Percentiles rank a stretch among this genome's conserved stretches.
phyloP scores from a whole-genome alignment of 805 yeast genomes.

The Hanseniaspora osmophila region DNA sequence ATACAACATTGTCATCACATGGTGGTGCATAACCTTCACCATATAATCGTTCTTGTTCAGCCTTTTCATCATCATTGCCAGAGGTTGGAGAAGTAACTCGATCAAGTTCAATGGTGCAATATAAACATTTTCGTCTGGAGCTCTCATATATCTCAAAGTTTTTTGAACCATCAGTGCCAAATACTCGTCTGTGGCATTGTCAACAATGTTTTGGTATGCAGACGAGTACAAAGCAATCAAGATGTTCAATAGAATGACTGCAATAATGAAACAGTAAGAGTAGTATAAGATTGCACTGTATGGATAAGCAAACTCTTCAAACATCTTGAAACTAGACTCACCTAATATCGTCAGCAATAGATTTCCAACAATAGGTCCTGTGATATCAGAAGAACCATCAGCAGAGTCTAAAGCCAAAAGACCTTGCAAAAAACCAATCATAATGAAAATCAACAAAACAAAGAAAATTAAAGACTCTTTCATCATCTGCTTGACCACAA shows the following conservation, averaged over 20 bases:
- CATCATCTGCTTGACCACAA: constrained; percentile 75
- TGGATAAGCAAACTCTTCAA: constrained; percentile 66
- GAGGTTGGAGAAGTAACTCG: constrained; percentile 42
- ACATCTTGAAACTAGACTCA: constrained; percentile 56
- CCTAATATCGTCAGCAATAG: constrained; percentile 63
- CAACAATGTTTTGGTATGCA: constrained; percentile 69
- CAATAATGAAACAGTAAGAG: constrained; percentile 58
- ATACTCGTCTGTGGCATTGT: constrained; percentile 72
- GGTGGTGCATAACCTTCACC: constrained; percentile 33
- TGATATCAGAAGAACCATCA: constrained; percentile 71
- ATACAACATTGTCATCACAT: constrained; percentile 51
- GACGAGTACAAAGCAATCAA: constrained; percentile 75
- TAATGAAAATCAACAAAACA: constrained; percentile 52
- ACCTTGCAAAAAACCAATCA: constrained; percentile 74
- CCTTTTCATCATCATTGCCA: constrained; percentile 24
- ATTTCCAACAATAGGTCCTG: constrained; percentile 45
- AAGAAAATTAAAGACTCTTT: constrained; percentile 76
- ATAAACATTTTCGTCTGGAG: constrained; percentile 75
- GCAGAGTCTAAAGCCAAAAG: constrained; percentile 78
- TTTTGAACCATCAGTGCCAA: constrained; percentile 75
- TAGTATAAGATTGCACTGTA: constrained; percentile 72
- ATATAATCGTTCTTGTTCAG: constrained; percentile 22
- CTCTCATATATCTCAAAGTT: constrained; percentile 70
- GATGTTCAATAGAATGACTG: constrained; percentile 67
- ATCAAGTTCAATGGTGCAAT: constrained; percentile 75